Evolutionary conservation across 2,329 filamentous ascomycete species (phyloP).

Genomic region (Phyllachora maydis): DNA sequence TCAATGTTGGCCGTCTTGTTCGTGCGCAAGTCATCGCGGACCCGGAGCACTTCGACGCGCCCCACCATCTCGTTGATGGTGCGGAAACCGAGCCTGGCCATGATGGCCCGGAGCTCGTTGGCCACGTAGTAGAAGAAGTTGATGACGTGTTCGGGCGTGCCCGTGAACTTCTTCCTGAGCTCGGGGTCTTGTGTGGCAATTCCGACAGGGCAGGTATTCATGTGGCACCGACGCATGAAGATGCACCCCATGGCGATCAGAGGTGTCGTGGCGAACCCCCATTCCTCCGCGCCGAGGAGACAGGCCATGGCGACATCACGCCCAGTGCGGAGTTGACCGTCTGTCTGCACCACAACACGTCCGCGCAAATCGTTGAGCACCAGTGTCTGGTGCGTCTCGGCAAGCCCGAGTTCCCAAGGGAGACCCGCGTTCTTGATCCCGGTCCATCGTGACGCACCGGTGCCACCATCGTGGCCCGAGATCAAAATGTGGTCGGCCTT

Average conservation of each 20-base stretch:
- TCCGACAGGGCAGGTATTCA: constrained; percentile 72
- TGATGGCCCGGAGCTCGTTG: constrained; percentile 89
- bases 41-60: constrained; percentile 66
- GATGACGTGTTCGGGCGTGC: constrained; percentile 88
- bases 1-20: constrained; percentile 87
- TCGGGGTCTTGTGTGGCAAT: constrained; percentile 94
- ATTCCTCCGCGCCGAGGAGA: constrained; percentile 92
- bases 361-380: constrained; percentile 91
- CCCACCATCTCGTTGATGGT: constrained; percentile 98
- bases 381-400: constrained; percentile 90
- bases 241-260: constrained; percentile 95
- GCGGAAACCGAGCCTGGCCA: constrained; percentile 87
- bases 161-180: constrained; percentile 79
- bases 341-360: constrained; percentile 88
- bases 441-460: constrained; percentile 91
- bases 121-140: constrained; percentile 98
- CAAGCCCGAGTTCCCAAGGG: constrained; percentile 90
- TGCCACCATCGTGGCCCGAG: constrained; percentile 91
- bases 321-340: constrained; percentile 82
- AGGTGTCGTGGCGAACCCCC: constrained; percentile 87
- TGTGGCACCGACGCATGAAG: constrained; percentile 67
- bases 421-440: constrained; percentile 97
- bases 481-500: constrained; percentile 95
- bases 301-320: constrained; percentile 89
- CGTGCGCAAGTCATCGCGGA: constrained; percentile 73